Percentiles rank a stretch among this genome's conserved stretches.
Conservation (phyloP, 345 rosid genomes). For the Sapria himalayana region DNA sequence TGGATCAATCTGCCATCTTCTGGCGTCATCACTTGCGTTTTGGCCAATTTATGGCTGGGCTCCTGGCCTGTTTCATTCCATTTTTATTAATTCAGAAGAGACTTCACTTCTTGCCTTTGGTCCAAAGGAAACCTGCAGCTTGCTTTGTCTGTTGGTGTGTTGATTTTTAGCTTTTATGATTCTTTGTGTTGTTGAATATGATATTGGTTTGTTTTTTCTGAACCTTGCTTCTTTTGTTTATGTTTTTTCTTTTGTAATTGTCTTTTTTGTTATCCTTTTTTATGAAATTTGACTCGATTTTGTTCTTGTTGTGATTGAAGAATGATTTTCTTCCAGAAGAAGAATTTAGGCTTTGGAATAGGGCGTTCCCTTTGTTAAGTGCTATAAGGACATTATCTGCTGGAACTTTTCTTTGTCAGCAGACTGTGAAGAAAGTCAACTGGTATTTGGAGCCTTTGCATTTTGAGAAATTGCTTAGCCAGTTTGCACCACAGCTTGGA, state of each 20-base stretch:
- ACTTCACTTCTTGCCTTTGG: slow-evolving; percentile 59
- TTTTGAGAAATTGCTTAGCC: slow-evolving; percentile 57
- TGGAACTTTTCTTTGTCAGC: slow-evolving; percentile 66
- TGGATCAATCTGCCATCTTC: slow-evolving; percentile 87
- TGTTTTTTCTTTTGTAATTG: neutral
- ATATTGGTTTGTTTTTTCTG: slow-evolving; percentile 3
- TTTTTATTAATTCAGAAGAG: slow-evolving; percentile 55
- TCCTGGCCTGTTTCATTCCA: slow-evolving; percentile 82
- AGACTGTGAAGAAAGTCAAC: slow-evolving; percentile 57
- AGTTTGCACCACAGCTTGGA: slow-evolving; percentile 64
- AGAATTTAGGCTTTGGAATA: slow-evolving; percentile 82
- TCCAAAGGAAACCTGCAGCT: slow-evolving; percentile 92
- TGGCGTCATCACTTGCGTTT: slow-evolving; percentile 74
- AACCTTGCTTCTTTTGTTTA: slow-evolving; percentile 5
- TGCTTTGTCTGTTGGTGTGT: slow-evolving; percentile 79
- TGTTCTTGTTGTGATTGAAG: slow-evolving; percentile 23
- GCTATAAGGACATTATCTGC: slow-evolving; percentile 69
- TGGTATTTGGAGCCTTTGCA: slow-evolving; percentile 69
- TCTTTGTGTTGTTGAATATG: neutral
- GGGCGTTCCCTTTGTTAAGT: slow-evolving; percentile 77
- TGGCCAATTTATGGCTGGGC: slow-evolving; percentile 95
- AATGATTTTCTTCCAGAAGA: slow-evolving; percentile 87
- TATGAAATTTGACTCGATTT: slow-evolving; percentile 13
- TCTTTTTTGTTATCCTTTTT: neutral
- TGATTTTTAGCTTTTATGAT: slow-evolving; percentile 6